Conservation (phyloP, 176 grass and related monocot genomes). For the Metroxylon sagu region DNA sequence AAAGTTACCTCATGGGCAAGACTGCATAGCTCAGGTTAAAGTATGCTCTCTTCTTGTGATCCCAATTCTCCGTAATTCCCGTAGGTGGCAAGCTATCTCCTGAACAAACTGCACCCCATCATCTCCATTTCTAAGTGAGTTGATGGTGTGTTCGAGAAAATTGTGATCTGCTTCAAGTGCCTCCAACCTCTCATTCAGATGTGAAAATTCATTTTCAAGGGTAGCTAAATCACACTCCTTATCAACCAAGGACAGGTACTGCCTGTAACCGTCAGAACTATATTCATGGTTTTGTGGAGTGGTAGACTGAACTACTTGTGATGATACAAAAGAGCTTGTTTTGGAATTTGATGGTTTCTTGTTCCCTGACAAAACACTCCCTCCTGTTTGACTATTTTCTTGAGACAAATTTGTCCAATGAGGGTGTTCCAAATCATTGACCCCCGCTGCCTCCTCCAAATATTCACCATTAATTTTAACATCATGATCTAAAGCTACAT, state of each 20-base stretch:
- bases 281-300: neutral
- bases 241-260: neutral
- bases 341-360: too few relatives aligned
- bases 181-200: slow-evolving; percentile 42
- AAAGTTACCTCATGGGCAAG: too few relatives aligned
- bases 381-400: too few relatives aligned
- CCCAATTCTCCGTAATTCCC: slow-evolving; percentile 43
- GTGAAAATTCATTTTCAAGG: slow-evolving; percentile 42
- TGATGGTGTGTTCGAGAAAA: slow-evolving; percentile 74
- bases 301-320: too few relatives aligned
- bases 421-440: too few relatives aligned
- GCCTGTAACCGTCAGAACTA: neutral
- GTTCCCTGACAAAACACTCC: too few relatives aligned
- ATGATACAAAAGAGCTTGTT: too few relatives aligned
- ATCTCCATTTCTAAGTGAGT: slow-evolving; percentile 52
- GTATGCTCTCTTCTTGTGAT: slow-evolving; percentile 27
- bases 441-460: too few relatives aligned
- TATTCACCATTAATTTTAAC: too few relatives aligned
- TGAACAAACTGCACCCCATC: slow-evolving; percentile 48
- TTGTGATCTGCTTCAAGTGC: slow-evolving; percentile 56
- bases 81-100: slow-evolving; percentile 50
- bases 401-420: too few relatives aligned
- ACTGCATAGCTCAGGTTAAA: too few relatives aligned
- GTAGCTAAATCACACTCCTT: slow-evolving; percentile 22
- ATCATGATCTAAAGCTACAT: neutral